Evolutionary conservation across 495 filamentous ascomycete species (phyloP).

Genomic region (Monascus purpureus): DNA sequence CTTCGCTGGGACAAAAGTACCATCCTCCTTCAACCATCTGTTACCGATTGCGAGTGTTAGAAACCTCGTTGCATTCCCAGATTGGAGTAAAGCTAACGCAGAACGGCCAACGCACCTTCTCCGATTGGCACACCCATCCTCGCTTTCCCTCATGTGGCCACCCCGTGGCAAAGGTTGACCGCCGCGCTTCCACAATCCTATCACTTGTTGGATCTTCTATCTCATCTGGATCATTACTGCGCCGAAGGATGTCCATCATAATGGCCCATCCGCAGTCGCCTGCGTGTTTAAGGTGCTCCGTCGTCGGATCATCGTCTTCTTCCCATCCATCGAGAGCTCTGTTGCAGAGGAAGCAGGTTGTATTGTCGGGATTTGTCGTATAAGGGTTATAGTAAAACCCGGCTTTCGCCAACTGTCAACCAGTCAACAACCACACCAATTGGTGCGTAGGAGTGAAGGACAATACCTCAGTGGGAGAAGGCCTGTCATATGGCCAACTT

Average conservation of each 20-base stretch:
- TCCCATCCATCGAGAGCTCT: conserved; percentile 83
- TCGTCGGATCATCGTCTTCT: conserved; percentile 59
- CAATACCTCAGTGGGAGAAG: conserved; percentile 52
- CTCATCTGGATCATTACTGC: conserved; percentile 45
- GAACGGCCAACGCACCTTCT: conserved; percentile 59
- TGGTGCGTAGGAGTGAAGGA: background rate
- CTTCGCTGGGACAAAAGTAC: conserved; percentile 75
- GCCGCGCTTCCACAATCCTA: conserved; percentile 58
- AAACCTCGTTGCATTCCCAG: background rate
- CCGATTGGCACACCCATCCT: conserved; percentile 75
- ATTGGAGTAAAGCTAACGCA: no score
- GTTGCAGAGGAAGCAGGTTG: conserved; percentile 72
- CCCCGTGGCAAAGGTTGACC: conserved; percentile 55
- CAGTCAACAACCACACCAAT: conserved; percentile 8
- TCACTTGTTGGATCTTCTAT: conserved; percentile 59
- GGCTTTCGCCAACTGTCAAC: conserved; percentile 64
- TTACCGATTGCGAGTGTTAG: conserved; percentile 1
- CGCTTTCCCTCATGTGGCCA: conserved; percentile 87
- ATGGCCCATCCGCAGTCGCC: conserved; percentile 80
- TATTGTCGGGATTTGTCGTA: conserved; percentile 66
- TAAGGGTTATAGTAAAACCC: conserved; percentile 82
- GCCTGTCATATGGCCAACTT: conserved; percentile 62
- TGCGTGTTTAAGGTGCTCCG: conserved; percentile 74
- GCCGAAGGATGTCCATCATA: conserved; percentile 52
- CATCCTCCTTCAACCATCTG: conserved; percentile 88